Evolutionary conservation across 371 early-diverging fungal species (phyloP), one percentile per base, ranked within the genome.

Genomic region (Mucor circinelloides): DNA sequence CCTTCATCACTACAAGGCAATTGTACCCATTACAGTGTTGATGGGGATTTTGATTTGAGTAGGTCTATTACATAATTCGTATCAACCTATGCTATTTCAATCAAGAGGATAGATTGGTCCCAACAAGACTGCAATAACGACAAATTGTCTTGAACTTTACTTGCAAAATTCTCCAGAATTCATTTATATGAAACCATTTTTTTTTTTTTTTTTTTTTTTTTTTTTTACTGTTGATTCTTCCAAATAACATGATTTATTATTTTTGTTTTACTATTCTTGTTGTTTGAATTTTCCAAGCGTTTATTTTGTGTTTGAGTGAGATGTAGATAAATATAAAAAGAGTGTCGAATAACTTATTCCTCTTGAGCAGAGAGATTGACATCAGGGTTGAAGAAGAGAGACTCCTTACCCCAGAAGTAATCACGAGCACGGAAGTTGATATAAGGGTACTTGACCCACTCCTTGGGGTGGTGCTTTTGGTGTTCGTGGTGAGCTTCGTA

Each of bases 401-500:
- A 75, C 57, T 83, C 74, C 62, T 75, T 76, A 57, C 83, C 83
- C 83, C 83, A 83, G 83, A 83, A 83, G 65, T 70, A 80, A 64
- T 76, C 72, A 48, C 70, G 70, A 42, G 59, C 70, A 44, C 83
- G 76, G 66, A 58, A 69, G 77, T 80, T 80, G 54, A 83, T 76
- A 66, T 83, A 83, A 27, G 76, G 78, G 63, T 80, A 83, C 65
- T 75, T 75, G 69, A 79, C 74, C 63, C 64, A 73, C 56, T 80
- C 75, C 52, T 68, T 72, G 44, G 81, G 81, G 70, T 83, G 83
- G 60, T 83, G 77, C 31, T 63, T 71, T 55, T 69, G 46, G 64
- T 83, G 83, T 54, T 79, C 79, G n/a, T 62, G 57, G 65, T 83
- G 83, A 40, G 70, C 65, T 12, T 34, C 50, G 58, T 77, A 77